phyloP scores from a whole-genome alignment of 139 green algal species.

The Pleodorina starrii region DNA sequence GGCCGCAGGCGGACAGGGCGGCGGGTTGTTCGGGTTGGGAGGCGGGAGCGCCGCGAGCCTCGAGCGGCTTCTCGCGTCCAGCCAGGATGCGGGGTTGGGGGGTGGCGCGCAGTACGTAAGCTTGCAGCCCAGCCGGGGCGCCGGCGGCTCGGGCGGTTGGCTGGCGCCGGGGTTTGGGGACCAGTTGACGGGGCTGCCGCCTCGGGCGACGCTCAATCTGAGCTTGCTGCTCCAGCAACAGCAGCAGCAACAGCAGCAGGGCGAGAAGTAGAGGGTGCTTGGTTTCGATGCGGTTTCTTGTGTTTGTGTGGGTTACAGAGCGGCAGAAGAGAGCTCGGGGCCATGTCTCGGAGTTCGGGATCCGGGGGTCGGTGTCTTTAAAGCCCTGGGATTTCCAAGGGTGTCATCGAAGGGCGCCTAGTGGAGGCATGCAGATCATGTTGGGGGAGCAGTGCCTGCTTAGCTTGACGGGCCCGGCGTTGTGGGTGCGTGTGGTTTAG shows the following conservation, averaged over 20 bases:
- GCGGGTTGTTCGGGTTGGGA: background rate
- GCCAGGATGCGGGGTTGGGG: background rate
- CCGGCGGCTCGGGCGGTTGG: background rate
- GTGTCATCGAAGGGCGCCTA: no score
- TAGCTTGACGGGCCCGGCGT: no score
- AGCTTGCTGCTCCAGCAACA: background rate
- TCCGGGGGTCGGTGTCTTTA: no score
- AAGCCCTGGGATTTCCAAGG: no score
- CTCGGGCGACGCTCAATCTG: background rate
- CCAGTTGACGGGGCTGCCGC: background rate
- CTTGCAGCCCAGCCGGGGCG: constrained; percentile 1
- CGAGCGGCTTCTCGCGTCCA: background rate
- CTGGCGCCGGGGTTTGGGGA: background rate
- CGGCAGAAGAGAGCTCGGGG: background rate
- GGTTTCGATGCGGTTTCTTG: background rate
- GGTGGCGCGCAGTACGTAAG: background rate
- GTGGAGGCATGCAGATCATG: no score
- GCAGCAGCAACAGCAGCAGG: constrained; percentile 25
- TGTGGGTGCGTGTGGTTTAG: no score
- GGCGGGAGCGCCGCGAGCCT: background rate
- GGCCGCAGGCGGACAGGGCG: background rate
- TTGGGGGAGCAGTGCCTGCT: no score
- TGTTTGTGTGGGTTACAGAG: background rate
- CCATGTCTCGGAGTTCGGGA: no score
- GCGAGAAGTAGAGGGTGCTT: background rate